Conservation (phyloP, 352 stramenopile genomes). For the Globisporangium parvum region DNA sequence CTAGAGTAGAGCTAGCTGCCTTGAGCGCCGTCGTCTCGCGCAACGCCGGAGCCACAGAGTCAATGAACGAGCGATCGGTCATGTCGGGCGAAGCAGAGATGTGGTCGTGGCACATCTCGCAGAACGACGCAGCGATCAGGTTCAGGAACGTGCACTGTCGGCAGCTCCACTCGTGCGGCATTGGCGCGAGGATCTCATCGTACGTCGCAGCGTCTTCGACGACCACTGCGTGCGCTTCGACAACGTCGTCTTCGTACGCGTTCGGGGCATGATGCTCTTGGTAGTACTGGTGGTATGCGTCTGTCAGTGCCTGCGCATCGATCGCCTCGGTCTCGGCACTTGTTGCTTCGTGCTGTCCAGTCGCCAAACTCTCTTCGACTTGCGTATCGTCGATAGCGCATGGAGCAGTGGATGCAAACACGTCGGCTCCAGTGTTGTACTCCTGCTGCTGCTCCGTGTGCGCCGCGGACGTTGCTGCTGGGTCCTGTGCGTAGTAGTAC, state of each 20-base stretch:
- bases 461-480: no score
- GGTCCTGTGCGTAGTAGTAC: slow-evolving; percentile 7
- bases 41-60: neutral
- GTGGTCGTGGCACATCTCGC: slow-evolving; percentile 50
- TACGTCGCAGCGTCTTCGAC: slow-evolving; percentile 20
- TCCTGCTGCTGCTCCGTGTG: neutral
- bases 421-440: neutral
- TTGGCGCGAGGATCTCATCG: slow-evolving; percentile 6
- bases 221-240: slow-evolving; percentile 39
- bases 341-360: no score
- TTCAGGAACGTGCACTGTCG: slow-evolving; percentile 58
- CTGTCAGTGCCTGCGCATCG: neutral
- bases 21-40: neutral
- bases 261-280: neutral
- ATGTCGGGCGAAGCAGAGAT: slow-evolving; percentile 22
- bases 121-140: slow-evolving; percentile 49
- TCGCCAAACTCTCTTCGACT: no score
- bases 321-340: neutral
- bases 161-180: neutral
- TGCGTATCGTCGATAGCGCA: no score
- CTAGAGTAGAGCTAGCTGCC: neutral
- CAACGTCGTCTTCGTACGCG: slow-evolving; percentile 8
- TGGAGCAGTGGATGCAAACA: no score
- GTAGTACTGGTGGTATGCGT: slow-evolving; percentile 5
- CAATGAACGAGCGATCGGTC: neutral